These are phyloP conservation scores for Buddleja alternifolia DNA, from an alignment of 257 asterid genomes.

Conservation along the genomic window DNA sequence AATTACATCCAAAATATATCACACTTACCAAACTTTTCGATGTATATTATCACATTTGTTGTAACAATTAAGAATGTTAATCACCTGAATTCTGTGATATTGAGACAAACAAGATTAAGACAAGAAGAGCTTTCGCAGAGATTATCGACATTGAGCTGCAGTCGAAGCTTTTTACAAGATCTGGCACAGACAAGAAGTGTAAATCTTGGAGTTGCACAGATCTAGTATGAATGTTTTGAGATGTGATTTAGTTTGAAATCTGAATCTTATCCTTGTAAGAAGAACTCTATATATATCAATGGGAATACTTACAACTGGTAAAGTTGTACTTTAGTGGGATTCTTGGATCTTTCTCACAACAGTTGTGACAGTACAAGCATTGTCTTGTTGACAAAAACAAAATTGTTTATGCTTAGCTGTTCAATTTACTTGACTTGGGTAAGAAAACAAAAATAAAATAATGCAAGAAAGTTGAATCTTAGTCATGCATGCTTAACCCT, in stretches of 20 bases:
- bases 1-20: background rate
- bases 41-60: background rate
- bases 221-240: constrained; percentile 22
- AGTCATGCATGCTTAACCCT: background rate
- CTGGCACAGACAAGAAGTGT: constrained; percentile 21
- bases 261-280: constrained; percentile 22
- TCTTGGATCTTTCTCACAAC: background rate
- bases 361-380: background rate
- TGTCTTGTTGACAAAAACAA: background rate
- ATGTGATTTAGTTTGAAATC: constrained; percentile 32
- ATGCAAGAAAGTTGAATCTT: background rate
- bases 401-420: constrained; percentile 15
- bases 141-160: constrained; percentile 26
- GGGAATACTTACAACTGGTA: background rate
- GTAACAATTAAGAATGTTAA: constrained; percentile 12
- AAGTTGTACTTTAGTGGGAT: background rate
- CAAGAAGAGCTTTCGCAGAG: constrained; percentile 31
- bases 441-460: background rate
- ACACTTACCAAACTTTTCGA: too few species aligned
- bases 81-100: constrained; percentile 41
- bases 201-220: constrained; percentile 33
- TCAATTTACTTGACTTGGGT: constrained; percentile 7
- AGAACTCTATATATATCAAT: background rate
- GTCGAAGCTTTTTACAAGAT: constrained; percentile 2
- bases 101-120: constrained; percentile 32